Base-by-base conservation (phyloP, 140 eudicot genomes). In the Anethum foeniculum region DNA sequence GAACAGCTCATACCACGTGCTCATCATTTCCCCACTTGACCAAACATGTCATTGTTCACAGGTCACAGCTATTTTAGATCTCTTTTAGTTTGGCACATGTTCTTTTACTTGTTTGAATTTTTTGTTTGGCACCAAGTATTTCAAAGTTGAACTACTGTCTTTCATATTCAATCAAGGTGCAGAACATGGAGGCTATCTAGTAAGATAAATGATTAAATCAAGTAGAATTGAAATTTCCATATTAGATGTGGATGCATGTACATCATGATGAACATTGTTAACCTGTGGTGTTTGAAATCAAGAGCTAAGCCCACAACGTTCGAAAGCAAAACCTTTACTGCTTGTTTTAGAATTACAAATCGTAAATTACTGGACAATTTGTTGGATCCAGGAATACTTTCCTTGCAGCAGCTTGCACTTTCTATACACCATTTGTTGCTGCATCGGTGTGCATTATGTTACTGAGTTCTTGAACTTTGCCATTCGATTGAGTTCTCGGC, bases 401-500 rank as follows among this genome's bases (percentile, higher is more conserved):
- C 25, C 48, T 13, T 38, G 78, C 81, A n/a, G 88, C 71, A 54
- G 75, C 78, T 72, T 77, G 52, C 68, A 60, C 77, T 79, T 56
- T 36, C 86, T 91, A 91, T 81, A 86, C 88, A 83, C 87, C 92
- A 77, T 90, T 91, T 25, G 78, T 84, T 41, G 73, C 83, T 58
- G 86, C 82, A 46, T 89, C 98, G 38, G 79, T 88, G 80, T 87
- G 93, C 27, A 86, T 82, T 14, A 77, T 78, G 47, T 83, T 89
- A 51, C 86, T 85, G 16, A 90, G 90, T 85, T 91, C 97, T 82
- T 83, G 83, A 51, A 82, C 86, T 88, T 91, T 91, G 68, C 96
- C 97, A 39, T 93, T 91, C 1, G 88, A 87, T 82, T 91, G 97
- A 84, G 88, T 91, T 74, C 96, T 88, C 73, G 77, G 80, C 82